Conservation (phyloP, 2,329 filamentous ascomycete species). For the Colletotrichum truncatum region DNA sequence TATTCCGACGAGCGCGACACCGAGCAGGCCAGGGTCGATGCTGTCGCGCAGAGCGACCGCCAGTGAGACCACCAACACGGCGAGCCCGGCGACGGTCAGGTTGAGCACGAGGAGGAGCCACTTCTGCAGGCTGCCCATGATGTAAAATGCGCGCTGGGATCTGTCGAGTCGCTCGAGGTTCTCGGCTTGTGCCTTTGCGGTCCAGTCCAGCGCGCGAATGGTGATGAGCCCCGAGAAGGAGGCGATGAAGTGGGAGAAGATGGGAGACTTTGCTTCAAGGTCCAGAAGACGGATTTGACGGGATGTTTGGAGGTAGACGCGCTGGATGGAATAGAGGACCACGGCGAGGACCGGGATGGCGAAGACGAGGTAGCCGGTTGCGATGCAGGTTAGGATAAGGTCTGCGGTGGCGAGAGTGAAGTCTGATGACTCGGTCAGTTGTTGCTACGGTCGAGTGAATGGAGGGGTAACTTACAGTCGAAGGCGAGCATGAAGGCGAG, state of each 20-base stretch:
- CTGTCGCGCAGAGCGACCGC: slow-evolving; percentile 40
- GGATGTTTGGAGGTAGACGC: slow-evolving; percentile 51
- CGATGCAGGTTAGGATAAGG: slow-evolving; percentile 54
- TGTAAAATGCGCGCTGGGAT: slow-evolving; percentile 66
- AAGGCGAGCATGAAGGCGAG: slow-evolving; percentile 36
- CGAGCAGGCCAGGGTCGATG: slow-evolving; percentile 26
- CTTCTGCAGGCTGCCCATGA: slow-evolving; percentile 64
- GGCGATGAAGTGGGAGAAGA: slow-evolving; percentile 53
- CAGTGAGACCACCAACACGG: slow-evolving; percentile 54
- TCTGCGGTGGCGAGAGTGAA: slow-evolving; percentile 45
- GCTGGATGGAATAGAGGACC: slow-evolving; percentile 41
- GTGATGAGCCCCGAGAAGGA: slow-evolving; percentile 57
- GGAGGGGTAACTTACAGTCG: neutral
- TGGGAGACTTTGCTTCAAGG: slow-evolving; percentile 51
- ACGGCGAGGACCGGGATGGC: slow-evolving; percentile 46
- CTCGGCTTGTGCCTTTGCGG: slow-evolving; percentile 48
- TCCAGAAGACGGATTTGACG: slow-evolving; percentile 52
- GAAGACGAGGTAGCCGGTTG: slow-evolving; percentile 54
- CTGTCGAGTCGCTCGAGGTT: slow-evolving; percentile 60
- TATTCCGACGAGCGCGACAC: slow-evolving; percentile 41
- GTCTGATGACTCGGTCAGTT: neutral
- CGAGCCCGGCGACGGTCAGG: slow-evolving; percentile 55
- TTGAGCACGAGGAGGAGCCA: slow-evolving; percentile 65
- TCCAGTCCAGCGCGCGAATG: slow-evolving; percentile 65
- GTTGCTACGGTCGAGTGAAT: too few relatives aligned